Evolutionary conservation across 768 basidiomycete genomes (phyloP).

Genomic region (Strobilomyces echinocephalus): DNA sequence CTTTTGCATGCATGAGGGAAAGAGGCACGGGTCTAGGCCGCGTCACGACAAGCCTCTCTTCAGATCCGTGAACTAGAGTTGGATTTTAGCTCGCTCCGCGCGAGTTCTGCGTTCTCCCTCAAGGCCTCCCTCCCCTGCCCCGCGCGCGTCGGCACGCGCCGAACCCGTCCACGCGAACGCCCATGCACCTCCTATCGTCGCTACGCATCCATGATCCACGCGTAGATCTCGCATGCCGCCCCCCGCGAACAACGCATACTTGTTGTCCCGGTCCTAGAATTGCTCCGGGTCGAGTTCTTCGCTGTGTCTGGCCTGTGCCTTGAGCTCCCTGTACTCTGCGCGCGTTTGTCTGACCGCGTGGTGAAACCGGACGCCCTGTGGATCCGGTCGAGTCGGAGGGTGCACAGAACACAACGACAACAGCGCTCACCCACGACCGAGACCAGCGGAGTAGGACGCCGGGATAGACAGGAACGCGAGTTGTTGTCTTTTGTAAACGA

Average conservation of each 20-base stretch:
- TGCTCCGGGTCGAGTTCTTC: conserved; percentile 90
- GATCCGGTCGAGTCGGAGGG: conserved; percentile 5
- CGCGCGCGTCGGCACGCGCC: conserved; percentile 16
- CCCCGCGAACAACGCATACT: conserved; percentile 92
- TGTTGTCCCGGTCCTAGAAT: conserved; percentile 96
- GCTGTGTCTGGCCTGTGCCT: conserved; percentile 74
- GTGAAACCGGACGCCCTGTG: conserved; percentile 92
- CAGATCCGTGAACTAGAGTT: conserved; percentile 91
- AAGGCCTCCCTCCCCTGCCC: too few species aligned
- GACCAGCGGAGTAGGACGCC: conserved; percentile 96
- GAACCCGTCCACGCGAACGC: conserved; percentile 10
- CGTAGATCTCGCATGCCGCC: conserved; percentile 96
- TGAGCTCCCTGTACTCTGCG: conserved; percentile 46
- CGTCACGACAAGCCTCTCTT: conserved; percentile 86
- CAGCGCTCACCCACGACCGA: conserved; percentile 46
- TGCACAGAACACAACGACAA: conserved; percentile 36
- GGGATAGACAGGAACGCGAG: conserved; percentile 88
- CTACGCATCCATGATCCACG: conserved; percentile 84
- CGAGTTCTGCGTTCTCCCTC: conserved; percentile 67
- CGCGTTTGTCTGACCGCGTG: conserved; percentile 57
- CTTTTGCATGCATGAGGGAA: too few species aligned
- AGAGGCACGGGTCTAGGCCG: too few species aligned
- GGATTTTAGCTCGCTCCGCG: conserved; percentile 88
- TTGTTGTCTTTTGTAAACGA: conserved; percentile 59
- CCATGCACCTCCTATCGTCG: conserved; percentile 70